Conservation (phyloP, 768 basidiomycete genomes). For the Pleurotus salmoneostramineus region DNA sequence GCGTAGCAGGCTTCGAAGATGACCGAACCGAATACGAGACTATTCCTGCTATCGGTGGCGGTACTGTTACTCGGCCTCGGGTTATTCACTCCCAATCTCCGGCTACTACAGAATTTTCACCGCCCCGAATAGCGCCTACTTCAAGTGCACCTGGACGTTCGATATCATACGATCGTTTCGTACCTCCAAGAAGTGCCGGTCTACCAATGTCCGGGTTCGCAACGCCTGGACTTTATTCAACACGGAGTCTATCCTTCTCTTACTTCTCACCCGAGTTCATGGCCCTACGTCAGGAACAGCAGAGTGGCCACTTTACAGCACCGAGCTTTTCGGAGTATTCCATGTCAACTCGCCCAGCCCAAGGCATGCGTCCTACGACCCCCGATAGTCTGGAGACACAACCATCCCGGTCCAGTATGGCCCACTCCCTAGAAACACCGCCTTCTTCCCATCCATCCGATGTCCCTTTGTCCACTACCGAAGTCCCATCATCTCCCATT, state of each 20-base stretch:
- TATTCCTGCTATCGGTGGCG: constrained; percentile 90
- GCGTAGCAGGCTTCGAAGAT: constrained; percentile 35
- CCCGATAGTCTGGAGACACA: constrained; percentile 51
- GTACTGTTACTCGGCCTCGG: constrained; percentile 79
- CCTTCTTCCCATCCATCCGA: constrained; percentile 31
- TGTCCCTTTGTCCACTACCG: constrained; percentile 14
- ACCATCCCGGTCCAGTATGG: constrained; percentile 40
- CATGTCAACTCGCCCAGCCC: not conserved
- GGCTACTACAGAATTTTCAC: constrained; percentile 43
- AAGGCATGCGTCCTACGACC: constrained; percentile 33
- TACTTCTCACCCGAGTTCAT: constrained; percentile 4
- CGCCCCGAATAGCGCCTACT: constrained; percentile 14
- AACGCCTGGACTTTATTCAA: constrained; percentile 12
- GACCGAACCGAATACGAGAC: constrained; percentile 72
- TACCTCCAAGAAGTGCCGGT: constrained; percentile 5
- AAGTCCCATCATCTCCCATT: constrained; percentile 14
- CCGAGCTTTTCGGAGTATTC: not conserved
- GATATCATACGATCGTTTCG: constrained; percentile 12
- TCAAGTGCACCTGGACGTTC: constrained; percentile 16
- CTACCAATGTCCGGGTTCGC: constrained; percentile 18
- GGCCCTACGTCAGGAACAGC: not conserved
- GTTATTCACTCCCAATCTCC: constrained; percentile 83
- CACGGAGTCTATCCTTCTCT: not conserved
- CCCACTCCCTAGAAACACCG: constrained; percentile 42
- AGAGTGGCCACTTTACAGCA: not conserved